Conservation (phyloP, 78 protist species). For the Dictyostelium firmibasis region DNA sequence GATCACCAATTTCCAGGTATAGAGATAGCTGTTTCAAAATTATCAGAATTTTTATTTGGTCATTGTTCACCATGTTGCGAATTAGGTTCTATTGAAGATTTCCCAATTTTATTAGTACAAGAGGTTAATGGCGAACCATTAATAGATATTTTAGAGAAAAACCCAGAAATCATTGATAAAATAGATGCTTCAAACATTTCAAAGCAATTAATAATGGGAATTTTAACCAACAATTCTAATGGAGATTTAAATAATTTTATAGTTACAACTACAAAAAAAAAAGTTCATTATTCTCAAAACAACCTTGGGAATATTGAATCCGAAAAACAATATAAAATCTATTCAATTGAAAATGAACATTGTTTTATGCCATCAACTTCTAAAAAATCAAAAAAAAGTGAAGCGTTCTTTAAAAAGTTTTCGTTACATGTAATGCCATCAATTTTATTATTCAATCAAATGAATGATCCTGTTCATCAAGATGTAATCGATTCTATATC, state of each 20-base stretch:
- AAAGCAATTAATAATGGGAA: not conserved
- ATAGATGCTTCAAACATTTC: not conserved
- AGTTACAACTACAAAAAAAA: not conserved
- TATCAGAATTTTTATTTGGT: not conserved
- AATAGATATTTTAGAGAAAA: not conserved
- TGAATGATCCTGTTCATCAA: not conserved
- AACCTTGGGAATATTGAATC: not conserved
- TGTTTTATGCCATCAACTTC: not conserved
- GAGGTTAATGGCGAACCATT: not conserved
- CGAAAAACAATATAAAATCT: not conserved
- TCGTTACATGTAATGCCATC: not conserved
- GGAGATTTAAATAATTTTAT: not conserved
- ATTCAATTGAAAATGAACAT: conserved; percentile 6
- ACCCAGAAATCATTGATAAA: not conserved
- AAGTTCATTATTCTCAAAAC: not conserved
- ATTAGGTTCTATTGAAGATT: not conserved
- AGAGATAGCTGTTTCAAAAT: not conserved
- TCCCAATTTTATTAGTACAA: not conserved
- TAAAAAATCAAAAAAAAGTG: not conserved
- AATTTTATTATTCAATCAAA: not conserved
- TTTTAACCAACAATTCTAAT: not conserved
- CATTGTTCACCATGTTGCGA: not conserved
- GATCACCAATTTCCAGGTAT: not conserved
- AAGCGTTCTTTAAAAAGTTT: not conserved
- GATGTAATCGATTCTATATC: not conserved